Base-by-base conservation (phyloP, 2,329 filamentous ascomycete genomes). In the Stagonosporopsis cucurbitacearum region DNA sequence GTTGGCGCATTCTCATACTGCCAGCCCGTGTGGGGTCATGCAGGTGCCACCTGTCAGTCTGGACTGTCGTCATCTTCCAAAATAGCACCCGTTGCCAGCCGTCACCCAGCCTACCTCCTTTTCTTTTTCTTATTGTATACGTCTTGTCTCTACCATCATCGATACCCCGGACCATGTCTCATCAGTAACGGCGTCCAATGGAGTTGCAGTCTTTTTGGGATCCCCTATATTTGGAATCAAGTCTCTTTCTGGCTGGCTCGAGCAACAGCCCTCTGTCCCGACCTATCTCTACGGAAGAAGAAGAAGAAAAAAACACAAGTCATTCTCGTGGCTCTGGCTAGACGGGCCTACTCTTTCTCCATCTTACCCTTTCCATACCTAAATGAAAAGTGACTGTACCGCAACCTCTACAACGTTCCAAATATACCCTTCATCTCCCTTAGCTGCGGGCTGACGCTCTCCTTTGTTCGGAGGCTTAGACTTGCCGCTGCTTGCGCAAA, bases 401-500 rank as follows among this genome's bases (percentile, higher is more conserved):
- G 7, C 30, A 15, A 15, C 12, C 6, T 37, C 36, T 48, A 49
- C 32, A 49, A 32, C 6, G 2, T 33, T 11, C 15, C 36, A 5
- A 56, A 23, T 12, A 32, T 41, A 7, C 12, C 43, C 44, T 23
- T 64, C 58, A 75, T 42, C 2, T 30, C 76, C 22, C 75, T 76
- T 59, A 90, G 64, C 43, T 82, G 78, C 0, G 80, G 79, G 70
- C 84, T 89, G 8, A 98, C 94, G 46, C 89, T 86, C 71, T 93
- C 86, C 9, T 79, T 78, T 71, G 90, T 91, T 74, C 84, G 88
- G 67, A 99, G 77, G 13, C 91, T 95, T 78, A 91, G 77, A 0
- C 90, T 85, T 3, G 93, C 92, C 2, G 89, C 94, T 68, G 82
- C 83, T 78, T 98, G 95, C 26, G 93, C 94, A 32, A 95, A 76